These are phyloP conservation scores for Boletellus ananiceps DNA, from an alignment of 768 basidiomycete genomes.

Conservation along the genomic window DNA sequence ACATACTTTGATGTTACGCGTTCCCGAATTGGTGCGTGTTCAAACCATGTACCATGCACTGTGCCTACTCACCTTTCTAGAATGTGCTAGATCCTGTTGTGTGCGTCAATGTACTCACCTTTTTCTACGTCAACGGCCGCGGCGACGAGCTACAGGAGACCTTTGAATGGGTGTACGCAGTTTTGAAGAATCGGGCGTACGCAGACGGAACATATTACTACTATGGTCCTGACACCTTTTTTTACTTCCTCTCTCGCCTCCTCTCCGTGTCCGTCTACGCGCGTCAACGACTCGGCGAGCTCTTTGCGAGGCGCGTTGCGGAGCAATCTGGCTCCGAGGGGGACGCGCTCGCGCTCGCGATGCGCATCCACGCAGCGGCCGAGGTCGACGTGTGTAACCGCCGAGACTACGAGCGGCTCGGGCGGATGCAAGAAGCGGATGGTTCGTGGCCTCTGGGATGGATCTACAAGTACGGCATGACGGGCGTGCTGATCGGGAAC, in stretches of 20 bases:
- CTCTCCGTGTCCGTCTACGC: constrained; percentile 17
- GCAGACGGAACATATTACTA: constrained; percentile 19
- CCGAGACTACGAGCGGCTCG: constrained; percentile 17
- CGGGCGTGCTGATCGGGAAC: constrained; percentile 11
- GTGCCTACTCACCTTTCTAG: neutral
- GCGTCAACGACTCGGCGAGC: constrained; percentile 8
- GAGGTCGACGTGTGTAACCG: constrained; percentile 8
- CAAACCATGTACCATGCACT: neutral
- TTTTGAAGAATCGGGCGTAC: constrained; percentile 20
- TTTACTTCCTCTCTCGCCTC: constrained; percentile 20
- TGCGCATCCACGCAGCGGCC: constrained; percentile 15
- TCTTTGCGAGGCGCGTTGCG: constrained; percentile 13
- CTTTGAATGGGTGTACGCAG: constrained; percentile 18
- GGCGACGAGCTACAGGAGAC: constrained; percentile 18
- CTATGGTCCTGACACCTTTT: constrained; percentile 12
- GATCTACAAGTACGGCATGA: constrained; percentile 10
- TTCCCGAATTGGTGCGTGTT: constrained; percentile 18
- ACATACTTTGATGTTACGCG: constrained; percentile 18
- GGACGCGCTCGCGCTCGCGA: constrained; percentile 17
- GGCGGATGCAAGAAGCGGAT: constrained; percentile 14
- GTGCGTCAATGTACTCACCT: constrained; percentile 17
- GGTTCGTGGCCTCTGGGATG: constrained; percentile 21
- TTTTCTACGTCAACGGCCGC: constrained; percentile 18
- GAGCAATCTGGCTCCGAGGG: constrained; percentile 17
- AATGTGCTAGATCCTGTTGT: constrained; percentile 13